Conservation (phyloP, 805 yeast genomes). For the Kodamaea kaohsiungensis region DNA sequence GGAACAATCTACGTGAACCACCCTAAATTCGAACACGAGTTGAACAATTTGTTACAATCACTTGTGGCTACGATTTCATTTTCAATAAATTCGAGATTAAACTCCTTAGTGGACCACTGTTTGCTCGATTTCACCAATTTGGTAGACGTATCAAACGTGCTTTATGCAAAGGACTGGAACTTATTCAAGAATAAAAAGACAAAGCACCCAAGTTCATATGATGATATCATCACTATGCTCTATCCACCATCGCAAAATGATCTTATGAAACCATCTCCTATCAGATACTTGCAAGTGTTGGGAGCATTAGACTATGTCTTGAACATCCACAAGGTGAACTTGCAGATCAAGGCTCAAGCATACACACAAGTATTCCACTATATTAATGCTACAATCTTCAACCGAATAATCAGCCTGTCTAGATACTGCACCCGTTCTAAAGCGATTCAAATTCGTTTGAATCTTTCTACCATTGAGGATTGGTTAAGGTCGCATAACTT, state of each 20-base stretch:
- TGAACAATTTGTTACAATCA: slow-evolving; percentile 56
- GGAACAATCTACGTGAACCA: slow-evolving; percentile 57
- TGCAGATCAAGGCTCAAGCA: slow-evolving; percentile 74
- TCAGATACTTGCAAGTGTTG: slow-evolving; percentile 78
- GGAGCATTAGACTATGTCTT: slow-evolving; percentile 87
- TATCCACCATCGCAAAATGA: slow-evolving; percentile 83
- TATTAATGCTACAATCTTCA: slow-evolving; percentile 72
- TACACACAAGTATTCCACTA: slow-evolving; percentile 77
- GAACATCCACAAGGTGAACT: slow-evolving; percentile 78
- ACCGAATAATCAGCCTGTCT: slow-evolving; percentile 64
- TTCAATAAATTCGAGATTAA: slow-evolving; percentile 62
- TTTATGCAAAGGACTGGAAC: slow-evolving; percentile 72
- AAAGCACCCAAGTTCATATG: slow-evolving; percentile 53
- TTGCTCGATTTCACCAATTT: slow-evolving; percentile 75
- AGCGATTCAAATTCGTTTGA: slow-evolving; percentile 88
- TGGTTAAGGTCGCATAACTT: slow-evolving; percentile 80
- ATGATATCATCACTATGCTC: slow-evolving; percentile 71
- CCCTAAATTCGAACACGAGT: slow-evolving; percentile 62
- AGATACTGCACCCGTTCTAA: slow-evolving; percentile 75
- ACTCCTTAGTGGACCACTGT: slow-evolving; percentile 60
- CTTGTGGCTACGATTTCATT: slow-evolving; percentile 65
- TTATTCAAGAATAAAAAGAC: slow-evolving; percentile 45
- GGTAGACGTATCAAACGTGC: slow-evolving; percentile 75
- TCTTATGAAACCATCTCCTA: slow-evolving; percentile 86
- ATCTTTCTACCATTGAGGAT: slow-evolving; percentile 84